Base-by-base conservation (phyloP, 2,329 filamentous ascomycete genomes). In the Hymenoscyphus linearis region DNA sequence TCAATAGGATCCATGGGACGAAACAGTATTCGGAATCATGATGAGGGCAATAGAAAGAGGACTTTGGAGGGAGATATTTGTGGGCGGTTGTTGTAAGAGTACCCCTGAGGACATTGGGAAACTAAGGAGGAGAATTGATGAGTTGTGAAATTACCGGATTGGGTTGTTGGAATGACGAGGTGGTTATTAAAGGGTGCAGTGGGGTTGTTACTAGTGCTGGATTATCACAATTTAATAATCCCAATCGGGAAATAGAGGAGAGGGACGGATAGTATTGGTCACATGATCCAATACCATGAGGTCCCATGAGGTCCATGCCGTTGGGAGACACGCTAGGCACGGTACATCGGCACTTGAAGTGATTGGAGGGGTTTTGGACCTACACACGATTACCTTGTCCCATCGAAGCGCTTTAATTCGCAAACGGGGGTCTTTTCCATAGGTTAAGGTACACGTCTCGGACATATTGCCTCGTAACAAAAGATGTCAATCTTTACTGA, bases 41-140 rank as follows among this genome's bases (percentile, higher is more conserved):
- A 66, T 66, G 9, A 65, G 70, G 40, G 68, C 71, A 14, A 57
- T 62, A 34, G 62, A 65, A 14, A 61, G 69, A 50, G 62, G 65
- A 2, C 53, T 66, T 4, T 72, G 69, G 67, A 70, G 67, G 26
- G 67, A 70, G 2, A 73, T 79, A 50, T 64, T 78, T 54, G 76
- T 78, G 2, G 78, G 78, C 4, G 78, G 78, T 13, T 80, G 78
- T 64, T 80, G 78, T 68, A 79, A 78, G 65, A 75, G 75, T 7
- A 75, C 72, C 2, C 74, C 76, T 2, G 59, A 63, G 10, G 66
- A 71, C 57, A 73, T 72, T 54, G 66, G 55, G 9, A 70, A 63
- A 31, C 63, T 72, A 36, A 59, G 69, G 52, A 64, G 53, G 54
- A 68, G 67, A 27, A 66, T 71, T 25, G 66, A 71, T 64, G 47